A percentile compares a stretch with the other conserved stretches of the same genome.
phyloP scores from a whole-genome alignment of 2,329 filamentous ascomycete species.

The Cercospora janseana region DNA sequence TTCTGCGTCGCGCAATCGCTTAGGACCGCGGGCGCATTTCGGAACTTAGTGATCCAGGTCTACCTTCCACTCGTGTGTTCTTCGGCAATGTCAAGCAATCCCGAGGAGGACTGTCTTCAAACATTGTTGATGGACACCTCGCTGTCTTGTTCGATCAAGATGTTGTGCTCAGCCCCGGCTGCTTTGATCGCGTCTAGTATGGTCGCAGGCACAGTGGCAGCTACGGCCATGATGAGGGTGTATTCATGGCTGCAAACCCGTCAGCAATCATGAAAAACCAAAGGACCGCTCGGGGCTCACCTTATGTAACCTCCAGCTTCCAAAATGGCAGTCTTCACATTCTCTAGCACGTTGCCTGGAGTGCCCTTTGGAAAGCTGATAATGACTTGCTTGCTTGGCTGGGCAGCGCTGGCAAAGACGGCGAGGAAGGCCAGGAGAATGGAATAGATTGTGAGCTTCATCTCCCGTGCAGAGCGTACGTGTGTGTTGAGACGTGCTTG shows the following conservation, averaged over 20 bases:
- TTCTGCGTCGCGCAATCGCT: too few relatives aligned
- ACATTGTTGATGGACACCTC: slow-evolving; percentile 8
- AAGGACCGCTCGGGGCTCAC: neutral
- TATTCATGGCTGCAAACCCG: slow-evolving; percentile 30
- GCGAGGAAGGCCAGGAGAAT: slow-evolving; percentile 28
- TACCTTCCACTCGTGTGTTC: too few relatives aligned
- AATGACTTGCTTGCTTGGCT: slow-evolving; percentile 68
- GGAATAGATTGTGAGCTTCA: slow-evolving; percentile 33
- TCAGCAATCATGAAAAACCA: slow-evolving; percentile 22
- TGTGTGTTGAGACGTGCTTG: neutral
- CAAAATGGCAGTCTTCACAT: slow-evolving; percentile 59
- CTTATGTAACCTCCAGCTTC: slow-evolving; percentile 36
- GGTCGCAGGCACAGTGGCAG: slow-evolving; percentile 64
- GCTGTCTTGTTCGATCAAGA: slow-evolving; percentile 74
- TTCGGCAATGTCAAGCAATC: neutral
- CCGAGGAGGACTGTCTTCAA: neutral
- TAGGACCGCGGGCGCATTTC: too few relatives aligned
- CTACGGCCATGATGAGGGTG: slow-evolving; percentile 35
- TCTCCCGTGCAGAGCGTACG: slow-evolving; percentile 22
- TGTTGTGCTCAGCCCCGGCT: slow-evolving; percentile 59
- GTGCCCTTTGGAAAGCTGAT: slow-evolving; percentile 72
- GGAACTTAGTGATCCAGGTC: too few relatives aligned
- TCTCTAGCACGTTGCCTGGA: slow-evolving; percentile 64
- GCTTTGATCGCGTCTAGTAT: slow-evolving; percentile 66
- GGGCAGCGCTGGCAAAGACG: slow-evolving; percentile 23